Conservation (phyloP, 1,284 basidiomycete species). For the Heterobasidion annosum region DNA sequence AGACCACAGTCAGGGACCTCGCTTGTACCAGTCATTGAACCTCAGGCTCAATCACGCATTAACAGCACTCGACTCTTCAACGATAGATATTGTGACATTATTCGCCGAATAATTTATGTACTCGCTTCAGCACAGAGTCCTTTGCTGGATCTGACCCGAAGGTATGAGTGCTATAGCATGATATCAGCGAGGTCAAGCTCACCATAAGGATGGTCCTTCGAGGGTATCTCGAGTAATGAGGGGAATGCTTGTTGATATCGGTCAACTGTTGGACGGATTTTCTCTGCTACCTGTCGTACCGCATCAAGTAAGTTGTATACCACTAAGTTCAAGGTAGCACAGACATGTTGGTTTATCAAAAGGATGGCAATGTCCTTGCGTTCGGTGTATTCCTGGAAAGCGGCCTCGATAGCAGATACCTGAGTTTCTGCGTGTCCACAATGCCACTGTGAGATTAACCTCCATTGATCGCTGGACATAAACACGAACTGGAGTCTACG, state of each 20-base stretch:
- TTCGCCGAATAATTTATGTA: constrained; percentile 95
- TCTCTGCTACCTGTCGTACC: constrained; percentile 76
- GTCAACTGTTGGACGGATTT: constrained; percentile 93
- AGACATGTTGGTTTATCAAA: constrained; percentile 93
- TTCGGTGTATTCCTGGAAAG: constrained; percentile 89
- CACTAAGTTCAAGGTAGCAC: constrained; percentile 16
- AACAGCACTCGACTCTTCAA: neutral
- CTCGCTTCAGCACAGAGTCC: constrained; percentile 94
- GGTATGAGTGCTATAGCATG: constrained; percentile 1
- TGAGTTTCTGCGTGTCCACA: constrained; percentile 66
- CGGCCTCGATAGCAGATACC: constrained; percentile 77
- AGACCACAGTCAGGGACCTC: too few relatives aligned
- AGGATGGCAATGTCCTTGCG: constrained; percentile 92
- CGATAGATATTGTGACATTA: constrained; percentile 18
- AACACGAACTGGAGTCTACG: constrained; percentile 73
- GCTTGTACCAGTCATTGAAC: too few relatives aligned
- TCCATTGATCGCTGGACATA: neutral
- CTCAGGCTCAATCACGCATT: too few relatives aligned
- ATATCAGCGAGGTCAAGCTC: constrained; percentile 12
- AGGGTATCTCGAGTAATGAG: constrained; percentile 94
- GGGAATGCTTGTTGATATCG: constrained; percentile 95
- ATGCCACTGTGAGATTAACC: neutral
- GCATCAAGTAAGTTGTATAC: neutral
- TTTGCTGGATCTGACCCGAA: constrained; percentile 78
- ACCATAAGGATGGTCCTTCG: constrained; percentile 92